Percentiles rank a stretch among this genome's conserved stretches.
Conservation (phyloP, 208 protist genomes). For the Trypanosoma congolense region DNA sequence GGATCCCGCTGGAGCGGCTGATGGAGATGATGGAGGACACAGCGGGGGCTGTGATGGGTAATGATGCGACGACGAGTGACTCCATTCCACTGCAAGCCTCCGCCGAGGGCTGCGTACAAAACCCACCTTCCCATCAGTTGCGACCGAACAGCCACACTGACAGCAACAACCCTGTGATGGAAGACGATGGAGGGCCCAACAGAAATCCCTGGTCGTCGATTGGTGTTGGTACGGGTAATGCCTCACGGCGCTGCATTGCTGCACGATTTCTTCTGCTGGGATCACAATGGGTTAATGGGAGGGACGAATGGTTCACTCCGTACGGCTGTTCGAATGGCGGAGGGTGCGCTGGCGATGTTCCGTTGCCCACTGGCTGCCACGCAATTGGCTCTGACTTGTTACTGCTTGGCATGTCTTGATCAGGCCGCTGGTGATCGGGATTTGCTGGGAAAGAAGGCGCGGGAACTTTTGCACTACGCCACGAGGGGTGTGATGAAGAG, state of each 20-base stretch:
- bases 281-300: conserved; percentile 26
- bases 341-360: conserved; percentile 32
- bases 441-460: conserved; percentile 8
- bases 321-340: conserved; percentile 35
- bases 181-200: background rate
- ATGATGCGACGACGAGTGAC: background rate
- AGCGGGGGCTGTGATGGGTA: conserved; percentile 19
- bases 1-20: conserved; percentile 17
- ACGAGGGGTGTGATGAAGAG: conserved; percentile 4
- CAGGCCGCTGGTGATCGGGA: conserved; percentile 8
- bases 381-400: conserved; percentile 37
- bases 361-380: conserved; percentile 34
- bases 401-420: conserved; percentile 11
- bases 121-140: too few relatives aligned
- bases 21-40: conserved; percentile 50
- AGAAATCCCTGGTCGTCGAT: background rate
- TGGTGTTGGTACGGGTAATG: too few relatives aligned
- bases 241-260: conserved; percentile 33
- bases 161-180: background rate
- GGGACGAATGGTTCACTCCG: conserved; percentile 21
- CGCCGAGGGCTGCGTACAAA: too few relatives aligned
- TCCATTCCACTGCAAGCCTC: background rate
- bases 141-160: too few relatives aligned
- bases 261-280: conserved; percentile 55
- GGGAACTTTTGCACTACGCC: conserved; percentile 1